Conservation (phyloP, 2,329 filamentous ascomycete genomes). For the Phyllosticta ampelicida region DNA sequence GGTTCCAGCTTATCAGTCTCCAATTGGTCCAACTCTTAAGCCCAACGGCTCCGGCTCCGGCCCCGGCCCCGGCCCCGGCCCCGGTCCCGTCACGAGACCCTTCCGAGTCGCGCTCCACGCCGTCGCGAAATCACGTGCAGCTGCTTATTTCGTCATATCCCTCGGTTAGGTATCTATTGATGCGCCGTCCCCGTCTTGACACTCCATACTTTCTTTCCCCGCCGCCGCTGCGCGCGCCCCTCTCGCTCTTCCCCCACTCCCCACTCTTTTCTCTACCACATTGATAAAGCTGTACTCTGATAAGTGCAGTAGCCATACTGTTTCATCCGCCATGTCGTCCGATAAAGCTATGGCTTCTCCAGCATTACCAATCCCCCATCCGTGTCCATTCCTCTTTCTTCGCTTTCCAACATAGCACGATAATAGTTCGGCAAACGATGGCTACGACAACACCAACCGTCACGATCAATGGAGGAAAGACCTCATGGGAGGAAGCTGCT, state of each 20-base stretch:
- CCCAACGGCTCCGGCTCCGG: too few species aligned
- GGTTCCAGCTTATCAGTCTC: too few species aligned
- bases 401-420: neutral
- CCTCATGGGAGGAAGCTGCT: conserved; percentile 6
- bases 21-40: too few species aligned
- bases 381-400: neutral
- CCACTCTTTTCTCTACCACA: neutral
- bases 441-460: neutral
- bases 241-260: neutral
- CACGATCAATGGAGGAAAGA: neutral
- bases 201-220: neutral
- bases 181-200: neutral
- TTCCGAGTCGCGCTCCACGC: neutral
- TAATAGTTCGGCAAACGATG: neutral
- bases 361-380: neutral
- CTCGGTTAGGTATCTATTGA: too few species aligned
- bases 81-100: too few species aligned
- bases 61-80: too few species aligned
- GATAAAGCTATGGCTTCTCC: neutral
- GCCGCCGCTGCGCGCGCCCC: neutral
- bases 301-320: neutral
- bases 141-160: neutral
- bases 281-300: neutral
- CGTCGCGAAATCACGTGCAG: neutral
- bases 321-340: neutral